These are phyloP conservation scores for Umbelopsis isabellina DNA, from an alignment of 192 early-diverging fungal species.

Conservation along the genomic window DNA sequence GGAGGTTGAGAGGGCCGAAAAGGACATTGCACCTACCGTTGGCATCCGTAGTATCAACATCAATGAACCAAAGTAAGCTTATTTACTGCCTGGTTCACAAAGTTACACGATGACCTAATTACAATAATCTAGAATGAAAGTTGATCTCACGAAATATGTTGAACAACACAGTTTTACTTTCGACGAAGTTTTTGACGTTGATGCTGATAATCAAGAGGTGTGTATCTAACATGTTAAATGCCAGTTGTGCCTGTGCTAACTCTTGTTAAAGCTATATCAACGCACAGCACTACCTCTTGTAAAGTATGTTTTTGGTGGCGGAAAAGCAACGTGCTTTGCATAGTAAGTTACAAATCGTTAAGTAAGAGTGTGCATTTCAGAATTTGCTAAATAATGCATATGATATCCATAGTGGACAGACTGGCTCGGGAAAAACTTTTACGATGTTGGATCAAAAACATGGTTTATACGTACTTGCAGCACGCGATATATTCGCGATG, in stretches of 20 bases:
- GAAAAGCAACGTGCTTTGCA: constrained; percentile 98
- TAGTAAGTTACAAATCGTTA: constrained; percentile 61
- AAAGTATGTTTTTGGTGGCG: constrained; percentile 92
- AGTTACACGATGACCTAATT: background rate
- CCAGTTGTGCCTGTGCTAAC: background rate
- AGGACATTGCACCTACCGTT: constrained; percentile 76
- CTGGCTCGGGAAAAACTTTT: constrained; percentile 86
- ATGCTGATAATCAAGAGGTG: constrained; percentile 85
- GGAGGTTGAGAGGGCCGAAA: constrained; percentile 79
- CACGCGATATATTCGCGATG: constrained; percentile 86
- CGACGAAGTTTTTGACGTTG: constrained; percentile 94
- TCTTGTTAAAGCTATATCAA: constrained; percentile 58
- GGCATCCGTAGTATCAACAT: constrained; percentile 77
- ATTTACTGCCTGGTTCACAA: background rate
- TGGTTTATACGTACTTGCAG: constrained; percentile 93
- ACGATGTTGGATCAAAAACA: constrained; percentile 92
- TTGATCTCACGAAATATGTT: constrained; percentile 95
- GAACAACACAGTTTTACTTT: constrained; percentile 94
- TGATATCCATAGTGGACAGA: constrained; percentile 70
- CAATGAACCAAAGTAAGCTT: constrained; percentile 89
- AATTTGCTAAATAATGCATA: background rate
- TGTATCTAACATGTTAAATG: background rate
- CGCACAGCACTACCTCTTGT: constrained; percentile 93
- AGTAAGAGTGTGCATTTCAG: background rate
- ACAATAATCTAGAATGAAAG: constrained; percentile 68